phyloP scores from a whole-genome alignment of 495 filamentous ascomycete species.

The Aspergillus bridgeri region DNA sequence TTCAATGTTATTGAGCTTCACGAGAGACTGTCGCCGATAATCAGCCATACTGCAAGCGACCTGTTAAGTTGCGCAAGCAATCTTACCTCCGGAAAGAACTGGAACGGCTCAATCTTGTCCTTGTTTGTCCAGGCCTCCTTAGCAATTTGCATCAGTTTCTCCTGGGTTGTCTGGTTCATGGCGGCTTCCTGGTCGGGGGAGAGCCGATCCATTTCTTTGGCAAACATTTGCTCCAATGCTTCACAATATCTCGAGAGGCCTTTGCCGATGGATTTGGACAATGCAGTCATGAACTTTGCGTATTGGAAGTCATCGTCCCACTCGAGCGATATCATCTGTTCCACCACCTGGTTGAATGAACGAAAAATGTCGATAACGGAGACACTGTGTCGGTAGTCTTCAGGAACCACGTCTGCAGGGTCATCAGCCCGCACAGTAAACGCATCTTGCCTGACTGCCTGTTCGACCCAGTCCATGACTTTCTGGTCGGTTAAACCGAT shows the following conservation, averaged over 20 bases:
- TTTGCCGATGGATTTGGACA: slow-evolving; percentile 79
- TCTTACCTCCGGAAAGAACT: slow-evolving; percentile 87
- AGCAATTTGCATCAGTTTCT: slow-evolving; percentile 85
- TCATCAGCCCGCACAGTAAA: slow-evolving; percentile 67
- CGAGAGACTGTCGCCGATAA: slow-evolving; percentile 64
- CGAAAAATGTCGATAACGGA: slow-evolving; percentile 93
- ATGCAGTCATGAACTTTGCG: slow-evolving; percentile 95
- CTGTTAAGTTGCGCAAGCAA: neutral
- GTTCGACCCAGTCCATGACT: slow-evolving; percentile 80
- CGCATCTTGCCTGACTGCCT: slow-evolving; percentile 81
- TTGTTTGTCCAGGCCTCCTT: slow-evolving; percentile 93
- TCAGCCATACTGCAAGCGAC: slow-evolving; percentile 9
- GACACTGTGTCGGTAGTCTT: slow-evolving; percentile 86
- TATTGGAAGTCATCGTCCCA: slow-evolving; percentile 94
- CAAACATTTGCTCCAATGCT: slow-evolving; percentile 79
- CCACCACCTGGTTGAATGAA: slow-evolving; percentile 84
- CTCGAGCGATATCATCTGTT: slow-evolving; percentile 77
- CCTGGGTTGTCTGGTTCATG: slow-evolving; percentile 75
- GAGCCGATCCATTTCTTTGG: slow-evolving; percentile 86
- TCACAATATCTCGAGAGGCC: slow-evolving; percentile 91
- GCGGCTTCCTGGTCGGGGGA: slow-evolving; percentile 83
- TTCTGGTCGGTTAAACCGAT: slow-evolving; percentile 74
- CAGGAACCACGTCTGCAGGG: slow-evolving; percentile 57
- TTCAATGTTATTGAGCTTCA: slow-evolving; percentile 97
- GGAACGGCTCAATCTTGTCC: slow-evolving; percentile 95